These are phyloP conservation scores for Carpinus fangiana DNA, from an alignment of 306 rosid species.

Conservation along the genomic window DNA sequence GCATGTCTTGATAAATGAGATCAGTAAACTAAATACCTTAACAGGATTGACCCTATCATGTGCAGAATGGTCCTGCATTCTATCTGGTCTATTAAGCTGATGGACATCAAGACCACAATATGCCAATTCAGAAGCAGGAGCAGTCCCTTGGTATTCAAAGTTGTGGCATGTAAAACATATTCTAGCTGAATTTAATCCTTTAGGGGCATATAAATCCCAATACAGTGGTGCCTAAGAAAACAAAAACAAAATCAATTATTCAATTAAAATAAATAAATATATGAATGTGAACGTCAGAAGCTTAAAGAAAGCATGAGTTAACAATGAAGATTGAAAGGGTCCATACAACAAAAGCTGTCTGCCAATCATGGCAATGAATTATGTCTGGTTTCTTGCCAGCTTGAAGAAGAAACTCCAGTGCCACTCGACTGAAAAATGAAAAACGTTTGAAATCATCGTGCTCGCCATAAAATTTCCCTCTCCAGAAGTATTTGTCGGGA, in stretches of 20 bases:
- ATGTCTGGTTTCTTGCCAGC: constrained; percentile 98
- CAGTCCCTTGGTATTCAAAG: constrained; percentile 94
- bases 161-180: constrained; percentile 99
- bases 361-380: constrained; percentile 99
- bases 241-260: constrained; percentile 5
- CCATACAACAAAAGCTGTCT: constrained; percentile 93
- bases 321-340: constrained; percentile 23
- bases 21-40: constrained; percentile 55
- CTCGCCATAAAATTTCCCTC: constrained; percentile 83
- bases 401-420: constrained; percentile 86
- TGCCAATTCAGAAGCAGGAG: constrained; percentile 74
- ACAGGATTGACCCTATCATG: constrained; percentile 79
- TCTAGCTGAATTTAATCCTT: constrained; percentile 89
- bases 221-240: constrained; percentile 87
- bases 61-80: constrained; percentile 89
- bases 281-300: not conserved
- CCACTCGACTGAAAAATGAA: constrained; percentile 91
- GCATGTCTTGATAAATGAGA: not conserved
- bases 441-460: constrained; percentile 88
- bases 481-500: constrained; percentile 83
- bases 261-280: constrained; percentile 10
- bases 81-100: constrained; percentile 73
- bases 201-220: constrained; percentile 80
- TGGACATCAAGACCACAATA: constrained; percentile 82
- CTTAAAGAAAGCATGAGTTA: constrained; percentile 20